Evolutionary conservation across 148 eudicot genomes (phyloP).

Genomic region (Salicornia ramosissima): DNA sequence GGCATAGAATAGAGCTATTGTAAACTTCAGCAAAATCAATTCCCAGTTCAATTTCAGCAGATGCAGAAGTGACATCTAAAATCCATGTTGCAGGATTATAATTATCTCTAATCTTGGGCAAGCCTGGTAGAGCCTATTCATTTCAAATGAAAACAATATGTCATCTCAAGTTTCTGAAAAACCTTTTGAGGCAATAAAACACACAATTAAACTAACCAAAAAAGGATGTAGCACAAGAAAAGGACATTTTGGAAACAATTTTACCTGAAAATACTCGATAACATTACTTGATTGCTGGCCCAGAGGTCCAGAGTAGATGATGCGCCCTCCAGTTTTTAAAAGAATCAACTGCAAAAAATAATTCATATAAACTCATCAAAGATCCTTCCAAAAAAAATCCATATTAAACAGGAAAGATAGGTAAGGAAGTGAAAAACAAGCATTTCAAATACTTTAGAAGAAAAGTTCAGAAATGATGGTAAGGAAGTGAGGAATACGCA

Average conservation of each 20-base stretch:
- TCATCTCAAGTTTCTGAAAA: conserved; percentile 1
- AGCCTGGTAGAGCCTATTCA: conserved; percentile 55
- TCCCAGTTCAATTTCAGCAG: conserved; percentile 60
- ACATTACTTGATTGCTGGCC: conserved; percentile 56
- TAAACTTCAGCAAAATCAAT: conserved; percentile 61
- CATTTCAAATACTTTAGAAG: conserved; percentile 5
- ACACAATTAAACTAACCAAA: neutral
- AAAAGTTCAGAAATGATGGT: neutral
- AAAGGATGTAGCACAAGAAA: neutral
- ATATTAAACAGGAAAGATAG: neutral
- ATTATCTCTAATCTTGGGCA: conserved; percentile 56
- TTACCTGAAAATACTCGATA: conserved; percentile 75
- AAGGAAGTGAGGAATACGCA: no score
- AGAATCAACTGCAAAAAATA: conserved; percentile 52
- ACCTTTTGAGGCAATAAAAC: neutral
- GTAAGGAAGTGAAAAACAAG: neutral
- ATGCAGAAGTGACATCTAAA: conserved; percentile 73
- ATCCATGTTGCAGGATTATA: conserved; percentile 94
- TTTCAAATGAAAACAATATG: neutral
- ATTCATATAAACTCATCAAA: conserved; percentile 3
- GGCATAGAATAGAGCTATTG: conserved; percentile 35
- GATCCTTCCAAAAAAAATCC: no score
- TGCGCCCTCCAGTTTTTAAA: conserved; percentile 58
- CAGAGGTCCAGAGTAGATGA: conserved; percentile 73
- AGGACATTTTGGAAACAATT: neutral